phyloP scores from a whole-genome alignment of 805 yeast species.

The Jamesozyma jinghongensis region DNA sequence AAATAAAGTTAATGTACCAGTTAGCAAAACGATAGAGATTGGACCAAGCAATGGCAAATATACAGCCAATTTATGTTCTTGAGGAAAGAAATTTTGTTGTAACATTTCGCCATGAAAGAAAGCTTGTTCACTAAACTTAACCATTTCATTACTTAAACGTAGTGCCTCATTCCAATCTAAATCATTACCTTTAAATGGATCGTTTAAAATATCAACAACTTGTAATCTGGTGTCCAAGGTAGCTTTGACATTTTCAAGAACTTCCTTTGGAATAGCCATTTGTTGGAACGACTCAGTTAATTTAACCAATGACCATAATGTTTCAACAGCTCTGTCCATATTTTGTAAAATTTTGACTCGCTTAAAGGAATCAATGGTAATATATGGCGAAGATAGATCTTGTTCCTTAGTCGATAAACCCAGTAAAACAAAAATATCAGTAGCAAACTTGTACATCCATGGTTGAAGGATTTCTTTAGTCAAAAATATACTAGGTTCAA shows the following conservation, averaged over 20 bases:
- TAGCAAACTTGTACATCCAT: conserved; percentile 57
- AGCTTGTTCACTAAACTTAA: conserved; percentile 45
- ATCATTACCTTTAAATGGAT: conserved; percentile 26
- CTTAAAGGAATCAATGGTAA: conserved; percentile 57
- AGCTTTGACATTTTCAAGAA: conserved; percentile 45
- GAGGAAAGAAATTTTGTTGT: conserved; percentile 89
- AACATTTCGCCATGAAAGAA: conserved; percentile 94
- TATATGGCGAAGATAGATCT: conserved; percentile 37
- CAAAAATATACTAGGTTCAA: conserved; percentile 27
- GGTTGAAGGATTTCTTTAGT: conserved; percentile 41
- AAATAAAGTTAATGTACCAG: conserved; percentile 42
- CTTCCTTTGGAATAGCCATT: conserved; percentile 75
- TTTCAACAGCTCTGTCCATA: conserved; percentile 52
- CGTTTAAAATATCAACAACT: conserved; percentile 23
- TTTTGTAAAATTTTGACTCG: conserved; percentile 53
- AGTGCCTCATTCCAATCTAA: conserved; percentile 43
- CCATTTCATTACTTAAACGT: conserved; percentile 40
- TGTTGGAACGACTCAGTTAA: conserved; percentile 60
- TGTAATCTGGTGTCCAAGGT: conserved; percentile 38
- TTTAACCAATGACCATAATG: conserved; percentile 62
- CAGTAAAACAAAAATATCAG: conserved; percentile 63
- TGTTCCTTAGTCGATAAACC: conserved; percentile 51
- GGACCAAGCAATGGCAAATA: conserved; percentile 90
- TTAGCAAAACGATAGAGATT: conserved; percentile 49
- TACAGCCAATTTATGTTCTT: conserved; percentile 91